Evolutionary conservation across 2,329 filamentous ascomycete genomes (phyloP).

Genomic region (Tolypocladium pustulatum): DNA sequence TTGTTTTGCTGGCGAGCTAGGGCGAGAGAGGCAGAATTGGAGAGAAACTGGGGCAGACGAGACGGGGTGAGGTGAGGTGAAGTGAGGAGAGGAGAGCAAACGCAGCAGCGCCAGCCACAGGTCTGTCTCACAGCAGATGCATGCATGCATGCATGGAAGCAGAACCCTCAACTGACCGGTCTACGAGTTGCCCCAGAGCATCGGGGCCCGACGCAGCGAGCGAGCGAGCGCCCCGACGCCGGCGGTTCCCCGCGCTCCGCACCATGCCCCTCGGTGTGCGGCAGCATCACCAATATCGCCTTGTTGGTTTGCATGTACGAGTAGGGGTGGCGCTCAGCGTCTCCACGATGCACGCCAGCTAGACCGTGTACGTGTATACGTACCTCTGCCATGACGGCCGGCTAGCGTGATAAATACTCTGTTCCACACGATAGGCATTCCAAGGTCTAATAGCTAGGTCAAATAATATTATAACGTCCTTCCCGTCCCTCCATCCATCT

Average conservation of each 20-base stretch:
- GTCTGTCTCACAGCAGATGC: neutral
- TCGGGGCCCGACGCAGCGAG: neutral
- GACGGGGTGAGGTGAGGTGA: too few species aligned
- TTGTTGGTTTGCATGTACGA: too few species aligned
- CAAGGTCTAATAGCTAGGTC: slow-evolving; percentile 3
- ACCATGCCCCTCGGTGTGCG: neutral
- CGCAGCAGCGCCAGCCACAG: neutral
- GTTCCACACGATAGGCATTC: neutral
- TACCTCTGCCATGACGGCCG: neutral
- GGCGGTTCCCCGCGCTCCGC: neutral
- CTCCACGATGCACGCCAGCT: neutral
- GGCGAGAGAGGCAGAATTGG: neutral
- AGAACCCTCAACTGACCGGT: too few species aligned
- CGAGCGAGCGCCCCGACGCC: neutral
- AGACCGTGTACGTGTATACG: neutral
- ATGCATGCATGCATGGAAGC: too few species aligned
- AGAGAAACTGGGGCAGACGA: neutral
- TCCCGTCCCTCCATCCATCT: neutral
- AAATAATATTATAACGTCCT: neutral
- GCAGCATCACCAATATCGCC: neutral
- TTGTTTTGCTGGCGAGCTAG: neutral
- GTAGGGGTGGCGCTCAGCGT: neutral
- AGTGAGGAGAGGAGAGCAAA: too few species aligned
- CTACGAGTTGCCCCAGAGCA: too few species aligned
- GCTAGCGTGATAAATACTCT: too few species aligned